Base-by-base conservation (phyloP, 2,329 filamentous ascomycete genomes). In the Lecanoromycetidae sp. region DNA sequence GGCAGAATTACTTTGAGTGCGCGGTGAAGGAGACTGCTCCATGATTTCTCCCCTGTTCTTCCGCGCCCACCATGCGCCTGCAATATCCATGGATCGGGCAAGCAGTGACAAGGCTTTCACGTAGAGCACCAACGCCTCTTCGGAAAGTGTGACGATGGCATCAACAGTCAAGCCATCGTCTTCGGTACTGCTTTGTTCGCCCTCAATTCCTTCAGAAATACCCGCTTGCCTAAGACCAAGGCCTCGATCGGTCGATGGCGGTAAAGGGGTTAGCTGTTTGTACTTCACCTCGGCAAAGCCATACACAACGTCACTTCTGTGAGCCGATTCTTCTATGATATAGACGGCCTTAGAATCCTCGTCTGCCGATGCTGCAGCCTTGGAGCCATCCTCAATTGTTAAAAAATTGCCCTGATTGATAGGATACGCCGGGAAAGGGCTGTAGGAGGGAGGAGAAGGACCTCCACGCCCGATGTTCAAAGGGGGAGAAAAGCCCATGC, bases 251-350 rank as follows among this genome's bases (percentile, higher is more conserved):
- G 61, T 61, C 3, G 84, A 90, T 1, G 90, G 91, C 1, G 86
- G 80, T 36, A 91, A 69, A 3, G 91, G 91, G 41, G 95, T 78
- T n/a, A 98, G 75, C 64, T 98, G 91, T 64, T 93, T 91, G 66
- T 93, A 95, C 65, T 98, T 98, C 60, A 98, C 90, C 66, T 98
- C 90, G 5, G 91, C 91, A 64, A 98, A 96, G 3, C 90, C 88
- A 62, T 88, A 98, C 2, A 98, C 88, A 37, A 95, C 91, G 62
- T 98, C 88, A 60, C 88, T 95, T 32, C 88, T 76, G 26, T 87
- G 91, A 1, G 91, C 91, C 54, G 86, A 82, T 57, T 96, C 88
- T 62, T 98, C 90, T 48, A 96, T 87, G 36, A 78, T 75, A 58
- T 87, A 82, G 2, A 90, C 79, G 33, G 84, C 80, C 54, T 77